These are phyloP conservation scores for Diaporthe capsici DNA, from an alignment of 2,329 filamentous ascomycete species.

Conservation along the genomic window DNA sequence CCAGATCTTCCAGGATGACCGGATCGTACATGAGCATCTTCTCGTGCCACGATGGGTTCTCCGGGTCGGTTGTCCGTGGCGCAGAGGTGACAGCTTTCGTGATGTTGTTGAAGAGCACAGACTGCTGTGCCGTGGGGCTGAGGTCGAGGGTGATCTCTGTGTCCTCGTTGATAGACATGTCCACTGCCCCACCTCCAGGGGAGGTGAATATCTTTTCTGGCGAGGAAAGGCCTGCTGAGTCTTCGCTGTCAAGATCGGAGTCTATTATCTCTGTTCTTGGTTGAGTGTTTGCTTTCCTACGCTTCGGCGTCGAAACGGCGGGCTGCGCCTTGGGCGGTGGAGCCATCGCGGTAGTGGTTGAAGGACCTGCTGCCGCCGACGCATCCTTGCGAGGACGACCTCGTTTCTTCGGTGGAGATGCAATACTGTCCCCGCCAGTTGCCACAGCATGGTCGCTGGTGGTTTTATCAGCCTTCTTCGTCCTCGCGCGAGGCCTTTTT, in stretches of 20 bases:
- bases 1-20: constrained; percentile 87
- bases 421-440: constrained; percentile 46
- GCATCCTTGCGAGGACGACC: constrained; percentile 59
- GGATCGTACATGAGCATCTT: constrained; percentile 96
- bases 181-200: constrained; percentile 51
- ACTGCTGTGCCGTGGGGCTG: constrained; percentile 58
- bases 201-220: constrained; percentile 60
- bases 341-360: not conserved
- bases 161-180: constrained; percentile 62
- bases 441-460: constrained; percentile 52
- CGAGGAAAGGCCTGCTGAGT: constrained; percentile 49
- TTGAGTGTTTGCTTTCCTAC: constrained; percentile 44
- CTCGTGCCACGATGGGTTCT: constrained; percentile 83
- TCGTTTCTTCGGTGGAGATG: constrained; percentile 53
- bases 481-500: constrained; percentile 50
- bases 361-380: constrained; percentile 11
- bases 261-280: constrained; percentile 65
- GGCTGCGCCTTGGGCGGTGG: constrained; percentile 45
- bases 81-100: constrained; percentile 67
- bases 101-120: constrained; percentile 65
- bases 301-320: constrained; percentile 47
- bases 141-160: constrained; percentile 58
- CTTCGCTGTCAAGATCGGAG: constrained; percentile 59
- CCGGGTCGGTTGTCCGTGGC: constrained; percentile 63
- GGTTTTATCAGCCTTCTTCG: constrained; percentile 49